Evolutionary conservation across 2,329 filamentous ascomycete genomes (phyloP).

Genomic region (Xylaria multiplex): DNA sequence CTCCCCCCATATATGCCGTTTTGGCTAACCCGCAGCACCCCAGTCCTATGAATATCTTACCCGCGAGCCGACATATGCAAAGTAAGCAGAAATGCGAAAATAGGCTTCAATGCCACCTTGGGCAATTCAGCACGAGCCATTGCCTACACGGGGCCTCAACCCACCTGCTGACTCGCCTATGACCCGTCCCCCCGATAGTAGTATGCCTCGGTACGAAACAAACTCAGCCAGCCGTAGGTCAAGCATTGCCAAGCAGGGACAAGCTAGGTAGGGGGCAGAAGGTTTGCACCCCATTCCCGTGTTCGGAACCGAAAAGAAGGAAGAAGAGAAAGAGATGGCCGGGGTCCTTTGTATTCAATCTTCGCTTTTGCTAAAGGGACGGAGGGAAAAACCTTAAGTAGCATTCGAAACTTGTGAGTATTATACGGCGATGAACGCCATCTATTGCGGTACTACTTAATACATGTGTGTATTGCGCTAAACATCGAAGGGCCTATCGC

Average conservation of each 20-base stretch:
- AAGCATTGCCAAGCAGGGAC: constrained; percentile 21
- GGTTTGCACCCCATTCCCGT: constrained; percentile 11
- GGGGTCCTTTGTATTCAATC: background rate
- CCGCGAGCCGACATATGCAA: constrained; percentile 39
- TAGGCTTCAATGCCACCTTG: constrained; percentile 28
- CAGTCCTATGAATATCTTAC: constrained; percentile 31
- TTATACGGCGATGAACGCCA: background rate
- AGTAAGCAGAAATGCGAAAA: constrained; percentile 38
- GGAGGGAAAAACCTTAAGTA: background rate
- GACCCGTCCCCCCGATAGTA: constrained; percentile 18
- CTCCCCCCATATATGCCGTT: constrained; percentile 30
- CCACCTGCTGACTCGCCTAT: constrained; percentile 33
- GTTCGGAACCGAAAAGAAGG: constrained; percentile 16
- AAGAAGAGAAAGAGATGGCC: background rate
- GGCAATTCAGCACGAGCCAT: constrained; percentile 31
- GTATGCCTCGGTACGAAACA: constrained; percentile 20
- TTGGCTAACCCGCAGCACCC: constrained; percentile 31
- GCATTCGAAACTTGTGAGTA: background rate
- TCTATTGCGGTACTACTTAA: background rate
- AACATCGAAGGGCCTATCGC: constrained; percentile 1
- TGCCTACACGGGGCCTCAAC: constrained; percentile 17
- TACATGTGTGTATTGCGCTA: constrained; percentile 15
- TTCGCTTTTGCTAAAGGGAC: background rate
- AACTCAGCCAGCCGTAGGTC: constrained; percentile 18
- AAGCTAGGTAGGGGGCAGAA: background rate